A percentile compares a stretch with the other conserved stretches of the same genome.
phyloP scores from a whole-genome alignment of 768 basidiomycete genomes.

The Pleurotus platypus region DNA sequence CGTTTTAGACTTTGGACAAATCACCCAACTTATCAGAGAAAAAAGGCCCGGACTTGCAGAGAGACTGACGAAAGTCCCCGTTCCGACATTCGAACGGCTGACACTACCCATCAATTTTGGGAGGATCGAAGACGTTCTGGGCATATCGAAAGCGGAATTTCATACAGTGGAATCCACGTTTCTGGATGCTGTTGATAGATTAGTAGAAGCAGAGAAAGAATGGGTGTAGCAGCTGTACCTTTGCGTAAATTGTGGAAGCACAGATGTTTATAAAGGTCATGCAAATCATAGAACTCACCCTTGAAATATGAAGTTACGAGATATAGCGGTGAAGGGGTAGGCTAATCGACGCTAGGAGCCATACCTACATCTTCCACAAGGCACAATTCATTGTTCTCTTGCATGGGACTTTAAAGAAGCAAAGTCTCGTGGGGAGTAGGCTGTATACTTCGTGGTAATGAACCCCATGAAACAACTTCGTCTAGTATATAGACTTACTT shows the following conservation, averaged over 20 bases:
- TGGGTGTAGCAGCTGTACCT: background rate
- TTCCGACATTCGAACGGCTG: conserved; percentile 13
- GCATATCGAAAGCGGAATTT: conserved; percentile 29
- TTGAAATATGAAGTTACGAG: too few species aligned
- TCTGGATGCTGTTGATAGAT: conserved; percentile 25
- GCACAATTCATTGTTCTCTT: too few species aligned
- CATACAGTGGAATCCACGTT: conserved; percentile 25
- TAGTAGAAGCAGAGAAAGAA: background rate
- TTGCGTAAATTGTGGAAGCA: background rate
- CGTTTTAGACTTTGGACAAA: conserved; percentile 15
- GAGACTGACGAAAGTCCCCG: conserved; percentile 14
- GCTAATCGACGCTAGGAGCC: too few species aligned
- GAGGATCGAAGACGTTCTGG: conserved; percentile 26
- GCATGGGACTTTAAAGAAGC: too few species aligned
- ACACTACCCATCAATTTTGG: conserved; percentile 24
- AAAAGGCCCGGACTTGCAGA: conserved; percentile 21
- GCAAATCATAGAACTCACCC: too few species aligned
- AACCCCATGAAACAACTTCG: too few species aligned
- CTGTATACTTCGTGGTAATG: too few species aligned
- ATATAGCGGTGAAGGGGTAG: too few species aligned
- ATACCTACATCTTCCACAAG: too few species aligned
- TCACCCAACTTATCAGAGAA: conserved; percentile 19
- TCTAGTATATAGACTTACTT: too few species aligned
- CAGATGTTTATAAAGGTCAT: too few species aligned
- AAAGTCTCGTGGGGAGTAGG: too few species aligned